Evolutionary conservation across 148 eudicot species (phyloP), one percentile per base, ranked within the genome.

Genomic region (Bassia scoparia): DNA sequence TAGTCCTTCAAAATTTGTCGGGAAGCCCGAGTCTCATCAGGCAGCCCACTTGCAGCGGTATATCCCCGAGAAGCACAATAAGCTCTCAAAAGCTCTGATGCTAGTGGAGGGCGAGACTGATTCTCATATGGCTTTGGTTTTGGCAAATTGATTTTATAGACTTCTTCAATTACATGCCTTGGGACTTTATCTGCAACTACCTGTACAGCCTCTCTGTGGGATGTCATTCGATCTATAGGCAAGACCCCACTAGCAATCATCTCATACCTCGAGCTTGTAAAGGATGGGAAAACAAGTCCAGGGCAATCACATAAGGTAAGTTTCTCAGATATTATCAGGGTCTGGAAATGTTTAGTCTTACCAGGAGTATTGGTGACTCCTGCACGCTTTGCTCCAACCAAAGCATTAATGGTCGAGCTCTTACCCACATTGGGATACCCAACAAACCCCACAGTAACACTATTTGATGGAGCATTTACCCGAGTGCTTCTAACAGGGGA

Each of bases 371-470:
- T 85, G 68, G 99, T 95, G 55, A 95, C 99, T 54, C 99, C 97
- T 3, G 97, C 88, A 58, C 87, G 83, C 76, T 91, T 95, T 76
- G 81, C 83, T 2, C 97, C 97, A 1, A 92, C 94, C 83, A 92
- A 84, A 46, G 97, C 99, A 84, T 95, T 95, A 43, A 95, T 95
- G 30, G 98, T 95, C 31, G 98, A 95, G 65, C 98, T 95, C 74
- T 95, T 95, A 10, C 99, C 99, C 17, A 95, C 99, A 74, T 95
- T 95, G 34, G 97, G 99, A 72, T 91, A 95, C 67, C 99, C 99
- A 38, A 95, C 96, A 75, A 91, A 95, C 34, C 99, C 99, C 66
- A 95, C 97, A 21, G 86, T 84, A 60, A 86, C 95, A 78, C 71
- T 70, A 34, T 65, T 78, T 26, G 84, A 78, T 41, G 78, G 48